Evolutionary conservation across 2,329 filamentous ascomycete genomes (phyloP).

Genomic region (Cercospora sp.): DNA sequence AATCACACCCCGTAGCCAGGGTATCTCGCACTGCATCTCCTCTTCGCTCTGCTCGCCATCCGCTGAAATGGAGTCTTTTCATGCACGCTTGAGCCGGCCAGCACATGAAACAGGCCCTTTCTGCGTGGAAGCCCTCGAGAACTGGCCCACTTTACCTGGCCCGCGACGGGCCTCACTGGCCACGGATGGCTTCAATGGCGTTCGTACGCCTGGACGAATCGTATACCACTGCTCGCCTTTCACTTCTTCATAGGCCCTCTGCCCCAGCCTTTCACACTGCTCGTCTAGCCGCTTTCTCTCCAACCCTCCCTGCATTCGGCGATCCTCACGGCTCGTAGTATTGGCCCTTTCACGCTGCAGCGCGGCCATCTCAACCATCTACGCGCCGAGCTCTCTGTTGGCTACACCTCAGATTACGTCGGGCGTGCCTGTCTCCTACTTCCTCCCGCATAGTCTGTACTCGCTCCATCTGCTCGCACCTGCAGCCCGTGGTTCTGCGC

Average conservation of each 20-base stretch:
- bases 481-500: conserved; percentile 24
- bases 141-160: conserved; percentile 13
- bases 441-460: conserved; percentile 21
- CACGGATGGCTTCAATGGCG: conserved; percentile 24
- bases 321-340: conserved; percentile 16
- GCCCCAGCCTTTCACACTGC: conserved; percentile 33
- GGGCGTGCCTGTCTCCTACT: conserved; percentile 17
- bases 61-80: conserved; percentile 3
- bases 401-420: conserved; percentile 32
- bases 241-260: conserved; percentile 32
- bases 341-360: background rate
- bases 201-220: conserved; percentile 32
- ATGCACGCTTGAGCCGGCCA: conserved; percentile 20
- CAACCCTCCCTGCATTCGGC: conserved; percentile 17
- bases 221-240: conserved; percentile 23
- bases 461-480: conserved; percentile 27
- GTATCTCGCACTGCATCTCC: conserved; percentile 9
- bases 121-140: conserved; percentile 30
- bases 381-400: conserved; percentile 35
- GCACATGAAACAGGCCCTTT: conserved; percentile 31
- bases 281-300: conserved; percentile 33
- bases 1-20: conserved; percentile 8
- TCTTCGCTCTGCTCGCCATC: conserved; percentile 1
- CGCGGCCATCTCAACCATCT: conserved; percentile 24
- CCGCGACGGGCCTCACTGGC: conserved; percentile 19